These are phyloP conservation scores for Mycena rosella DNA, from an alignment of 768 basidiomycete species.

Conservation along the genomic window DNA sequence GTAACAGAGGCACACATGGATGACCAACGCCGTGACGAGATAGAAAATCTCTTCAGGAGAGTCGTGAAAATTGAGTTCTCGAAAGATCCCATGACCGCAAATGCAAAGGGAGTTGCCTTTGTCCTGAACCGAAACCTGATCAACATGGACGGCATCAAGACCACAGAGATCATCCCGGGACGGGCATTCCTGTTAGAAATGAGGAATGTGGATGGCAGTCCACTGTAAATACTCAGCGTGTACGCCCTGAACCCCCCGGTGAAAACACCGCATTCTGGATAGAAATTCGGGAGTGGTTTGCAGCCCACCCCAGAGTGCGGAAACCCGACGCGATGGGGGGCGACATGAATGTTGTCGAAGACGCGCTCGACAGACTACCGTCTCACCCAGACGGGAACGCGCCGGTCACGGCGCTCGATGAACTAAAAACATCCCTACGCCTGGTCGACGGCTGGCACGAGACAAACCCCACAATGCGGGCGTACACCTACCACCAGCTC, in stretches of 20 bases:
- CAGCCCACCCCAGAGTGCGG: background rate
- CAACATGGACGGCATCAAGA: background rate
- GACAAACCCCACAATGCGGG: background rate
- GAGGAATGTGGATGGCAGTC: background rate
- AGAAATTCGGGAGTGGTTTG: background rate
- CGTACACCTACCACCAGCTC: background rate
- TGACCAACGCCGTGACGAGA: background rate
- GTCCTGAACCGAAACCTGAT: background rate
- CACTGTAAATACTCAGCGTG: slow-evolving; percentile 8
- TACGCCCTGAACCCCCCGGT: background rate
- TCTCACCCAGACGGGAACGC: background rate
- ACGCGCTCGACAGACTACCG: background rate
- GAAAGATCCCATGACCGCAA: background rate
- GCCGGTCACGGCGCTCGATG: background rate
- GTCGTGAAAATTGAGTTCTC: background rate
- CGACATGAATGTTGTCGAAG: slow-evolving; percentile 5
- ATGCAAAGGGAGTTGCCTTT: no score
- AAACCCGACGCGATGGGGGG: slow-evolving; percentile 1
- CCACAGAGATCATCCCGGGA: background rate
- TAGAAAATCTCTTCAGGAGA: background rate
- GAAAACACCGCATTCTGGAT: slow-evolving; percentile 7
- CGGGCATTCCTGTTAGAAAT: background rate
- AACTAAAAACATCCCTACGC: background rate
- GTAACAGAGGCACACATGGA: no score
- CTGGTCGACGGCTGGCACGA: background rate